These are phyloP conservation scores for Neurospora sp. DNA, from an alignment of 495 filamentous ascomycete genomes.

Conservation along the genomic window DNA sequence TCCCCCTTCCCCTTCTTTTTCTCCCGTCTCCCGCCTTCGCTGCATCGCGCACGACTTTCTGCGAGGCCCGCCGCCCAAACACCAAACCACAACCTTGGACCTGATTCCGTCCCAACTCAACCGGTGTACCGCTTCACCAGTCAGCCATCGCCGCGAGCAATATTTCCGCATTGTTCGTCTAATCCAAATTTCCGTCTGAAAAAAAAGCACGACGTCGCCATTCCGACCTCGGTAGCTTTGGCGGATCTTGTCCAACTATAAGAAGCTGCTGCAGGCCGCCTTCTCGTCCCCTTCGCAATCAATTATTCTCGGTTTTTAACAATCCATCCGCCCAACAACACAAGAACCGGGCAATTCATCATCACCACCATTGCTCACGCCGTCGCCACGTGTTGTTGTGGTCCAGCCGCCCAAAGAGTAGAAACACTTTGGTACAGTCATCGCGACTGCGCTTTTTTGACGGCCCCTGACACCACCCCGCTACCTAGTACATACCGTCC, in stretches of 20 bases:
- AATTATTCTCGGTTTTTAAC: neutral
- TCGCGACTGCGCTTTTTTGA: neutral
- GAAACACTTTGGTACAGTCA: neutral
- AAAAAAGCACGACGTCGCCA: neutral
- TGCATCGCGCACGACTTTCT: neutral
- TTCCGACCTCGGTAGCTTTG: neutral
- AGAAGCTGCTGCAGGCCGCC: neutral
- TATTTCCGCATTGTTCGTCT: neutral
- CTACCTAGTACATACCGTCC: neutral
- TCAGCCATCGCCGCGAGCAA: neutral
- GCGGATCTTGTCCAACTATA: neutral
- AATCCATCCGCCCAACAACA: neutral
- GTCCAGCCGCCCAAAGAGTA: neutral
- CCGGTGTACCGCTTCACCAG: neutral
- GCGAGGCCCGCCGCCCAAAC: neutral
- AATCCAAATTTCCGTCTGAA: neutral
- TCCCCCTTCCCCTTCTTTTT: slow-evolving; percentile 13
- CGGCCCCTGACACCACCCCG: neutral
- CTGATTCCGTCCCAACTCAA: neutral
- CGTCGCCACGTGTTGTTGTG: neutral
- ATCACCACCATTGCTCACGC: neutral
- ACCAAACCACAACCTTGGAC: neutral
- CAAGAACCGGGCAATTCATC: neutral
- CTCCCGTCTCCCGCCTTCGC: slow-evolving; percentile 4
- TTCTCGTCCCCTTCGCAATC: neutral